Base-by-base conservation (phyloP, 139 green algal genomes). In the Volvox africanus region DNA sequence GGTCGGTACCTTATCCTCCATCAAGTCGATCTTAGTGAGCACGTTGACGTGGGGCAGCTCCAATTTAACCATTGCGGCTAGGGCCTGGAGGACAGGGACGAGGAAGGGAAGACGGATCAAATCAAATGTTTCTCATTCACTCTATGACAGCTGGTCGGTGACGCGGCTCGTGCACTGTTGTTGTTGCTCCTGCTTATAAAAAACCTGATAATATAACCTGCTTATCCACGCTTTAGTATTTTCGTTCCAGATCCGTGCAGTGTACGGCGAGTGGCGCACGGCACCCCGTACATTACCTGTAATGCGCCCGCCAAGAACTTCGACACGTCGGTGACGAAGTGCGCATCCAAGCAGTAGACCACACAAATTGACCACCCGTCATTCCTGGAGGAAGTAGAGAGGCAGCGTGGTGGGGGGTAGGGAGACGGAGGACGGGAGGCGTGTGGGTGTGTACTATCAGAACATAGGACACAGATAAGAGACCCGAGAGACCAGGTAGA, bases 21-120 rank as follows among this genome's bases (percentile, higher is more conserved):
- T 96, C 22, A 99, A 91, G 94, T 99, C 98, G 82, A 99, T 96
- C 92, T 99, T 99, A 11, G 97, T 99, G 30, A 99, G 95, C 17
- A 99, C 92, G 92, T 99, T 99, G 84, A 99, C 92, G 93, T 99
- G 98, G 13, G 98, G 98, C 82, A 99, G 92, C 95, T 99, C 98
- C 82, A 99, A 95, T 91, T 98, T 96, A 17, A 99, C 95, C 98
- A 99, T 99, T 20, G 98, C 98, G 11, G 95, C 92, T 32, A 98
- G 89, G 20, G 97, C 97, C 90, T 97, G 93, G 2, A 37, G 68
- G 16, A 88, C 33, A 37, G 37, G 76, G 76, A 24, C 32, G 32
- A 11, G 76, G 76, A 33, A 1, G 76, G 76, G 44, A 55, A 55
- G 44, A 55, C 44, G 44, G 44, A n/a, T n/a, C n/a, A n/a, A n/a